phyloP scores from a whole-genome alignment of 2,329 filamentous ascomycete species.

The Aspergillus quadricinctus region DNA sequence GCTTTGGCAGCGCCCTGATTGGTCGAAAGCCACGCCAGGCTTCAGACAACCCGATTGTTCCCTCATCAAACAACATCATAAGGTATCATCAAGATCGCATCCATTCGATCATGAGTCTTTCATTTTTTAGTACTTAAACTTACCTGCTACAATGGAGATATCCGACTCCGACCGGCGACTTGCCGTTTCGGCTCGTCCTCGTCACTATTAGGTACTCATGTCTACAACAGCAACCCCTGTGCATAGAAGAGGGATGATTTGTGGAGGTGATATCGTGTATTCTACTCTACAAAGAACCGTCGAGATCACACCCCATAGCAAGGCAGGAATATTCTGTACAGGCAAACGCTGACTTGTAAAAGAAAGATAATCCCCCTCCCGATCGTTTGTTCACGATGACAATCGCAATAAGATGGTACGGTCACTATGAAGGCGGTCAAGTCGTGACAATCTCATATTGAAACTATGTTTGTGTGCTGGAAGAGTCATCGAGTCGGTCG shows the following conservation, averaged over 20 bases:
- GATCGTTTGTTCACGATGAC: conserved; percentile 13
- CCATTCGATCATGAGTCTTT: neutral
- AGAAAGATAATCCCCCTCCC: conserved; percentile 14
- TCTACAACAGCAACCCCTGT: neutral
- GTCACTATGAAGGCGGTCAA: conserved; percentile 23
- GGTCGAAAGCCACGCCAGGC: conserved; percentile 20
- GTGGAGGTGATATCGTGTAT: conserved; percentile 13
- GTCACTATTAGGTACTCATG: neutral
- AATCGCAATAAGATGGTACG: conserved; percentile 17
- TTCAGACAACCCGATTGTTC: conserved; percentile 8
- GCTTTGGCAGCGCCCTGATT: conserved; percentile 33
- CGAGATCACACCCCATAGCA: conserved; percentile 12
- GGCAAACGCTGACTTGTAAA: conserved; percentile 21
- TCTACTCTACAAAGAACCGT: conserved; percentile 19
- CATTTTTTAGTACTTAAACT: neutral
- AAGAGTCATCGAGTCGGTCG: conserved; percentile 24
- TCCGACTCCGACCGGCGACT: neutral
- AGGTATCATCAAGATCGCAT: neutral
- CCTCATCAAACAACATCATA: conserved; percentile 18
- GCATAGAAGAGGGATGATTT: neutral
- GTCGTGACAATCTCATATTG: conserved; percentile 37
- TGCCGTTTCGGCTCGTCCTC: neutral
- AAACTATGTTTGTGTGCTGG: conserved; percentile 32
- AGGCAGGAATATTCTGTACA: conserved; percentile 24
- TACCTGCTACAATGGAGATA: neutral